Evolutionary conservation across 768 basidiomycete species (phyloP).

Genomic region (Boletus sensibilis): DNA sequence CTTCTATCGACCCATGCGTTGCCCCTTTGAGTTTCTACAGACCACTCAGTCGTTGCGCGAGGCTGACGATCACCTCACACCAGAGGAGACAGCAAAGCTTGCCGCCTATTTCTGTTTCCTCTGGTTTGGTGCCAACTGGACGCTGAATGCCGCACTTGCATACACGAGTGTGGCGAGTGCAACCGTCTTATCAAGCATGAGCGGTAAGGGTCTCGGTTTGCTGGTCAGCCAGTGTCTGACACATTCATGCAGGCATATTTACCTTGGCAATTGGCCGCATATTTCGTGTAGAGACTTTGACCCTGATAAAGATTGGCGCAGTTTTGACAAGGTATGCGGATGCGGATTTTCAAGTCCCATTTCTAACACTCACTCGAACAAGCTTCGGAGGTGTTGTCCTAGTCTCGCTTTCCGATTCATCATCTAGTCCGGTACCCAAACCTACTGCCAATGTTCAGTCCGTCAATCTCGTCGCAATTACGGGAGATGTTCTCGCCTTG

Average conservation of each 20-base stretch:
- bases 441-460: slow-evolving; percentile 13
- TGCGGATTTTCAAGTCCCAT: not conserved
- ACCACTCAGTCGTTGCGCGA: slow-evolving; percentile 4
- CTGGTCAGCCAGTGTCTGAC: not conserved
- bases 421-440: slow-evolving; percentile 14
- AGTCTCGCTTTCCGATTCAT: slow-evolving; percentile 86
- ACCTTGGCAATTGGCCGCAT: slow-evolving; percentile 82
- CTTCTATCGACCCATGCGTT: not conserved
- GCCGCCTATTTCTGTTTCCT: slow-evolving; percentile 81
- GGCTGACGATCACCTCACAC: slow-evolving; percentile 47
- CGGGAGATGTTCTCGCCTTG: slow-evolving; percentile 84
- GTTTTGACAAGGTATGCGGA: slow-evolving; percentile 70
- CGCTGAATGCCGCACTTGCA: slow-evolving; percentile 76
- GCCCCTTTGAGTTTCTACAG: slow-evolving; percentile 6
- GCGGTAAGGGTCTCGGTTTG: slow-evolving; percentile 52
- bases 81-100: slow-evolving; percentile 70
- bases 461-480: slow-evolving; percentile 27
- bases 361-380: slow-evolving; percentile 9
- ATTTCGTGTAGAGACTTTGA: slow-evolving; percentile 78
- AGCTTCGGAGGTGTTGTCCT: slow-evolving; percentile 83
- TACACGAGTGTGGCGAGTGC: slow-evolving; percentile 94
- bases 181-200: slow-evolving; percentile 86
- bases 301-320: slow-evolving; percentile 68
- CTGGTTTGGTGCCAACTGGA: slow-evolving; percentile 96
- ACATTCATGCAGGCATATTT: slow-evolving; percentile 71